These are phyloP conservation scores for Calonectria leucothoes DNA, from an alignment of 2,329 filamentous ascomycete genomes.

Conservation along the genomic window DNA sequence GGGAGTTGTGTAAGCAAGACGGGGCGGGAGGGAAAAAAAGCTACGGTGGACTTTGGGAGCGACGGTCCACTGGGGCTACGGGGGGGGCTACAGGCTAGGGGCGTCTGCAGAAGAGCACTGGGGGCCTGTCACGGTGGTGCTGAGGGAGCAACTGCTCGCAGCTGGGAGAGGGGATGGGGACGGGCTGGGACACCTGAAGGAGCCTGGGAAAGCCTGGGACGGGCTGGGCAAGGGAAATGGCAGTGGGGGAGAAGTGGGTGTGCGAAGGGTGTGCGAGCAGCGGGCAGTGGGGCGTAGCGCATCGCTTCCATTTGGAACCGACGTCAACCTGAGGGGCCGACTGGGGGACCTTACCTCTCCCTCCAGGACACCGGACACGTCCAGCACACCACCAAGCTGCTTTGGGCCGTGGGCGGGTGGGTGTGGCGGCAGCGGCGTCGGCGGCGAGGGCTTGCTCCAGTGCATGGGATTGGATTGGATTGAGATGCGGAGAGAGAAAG, in stretches of 20 bases:
- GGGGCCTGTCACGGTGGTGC: constrained; percentile 16
- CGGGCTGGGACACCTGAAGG: neutral
- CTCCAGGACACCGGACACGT: neutral
- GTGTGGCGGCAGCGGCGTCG: constrained; percentile 26
- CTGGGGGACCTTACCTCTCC: constrained; percentile 8
- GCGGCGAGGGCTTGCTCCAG: constrained; percentile 12
- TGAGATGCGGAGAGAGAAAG: constrained; percentile 7
- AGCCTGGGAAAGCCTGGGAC: constrained; percentile 34
- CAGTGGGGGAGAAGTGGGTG: constrained; percentile 40
- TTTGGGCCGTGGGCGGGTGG: constrained; percentile 28
- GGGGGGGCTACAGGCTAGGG: constrained; percentile 18
- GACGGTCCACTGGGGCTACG: constrained; percentile 19
- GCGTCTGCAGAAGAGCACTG: constrained; percentile 14
- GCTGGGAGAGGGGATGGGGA: neutral
- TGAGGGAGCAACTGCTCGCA: constrained; percentile 26
- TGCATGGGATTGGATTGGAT: constrained; percentile 8
- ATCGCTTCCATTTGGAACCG: constrained; percentile 17
- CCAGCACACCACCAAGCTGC: constrained; percentile 5
- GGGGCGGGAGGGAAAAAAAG: constrained; percentile 43
- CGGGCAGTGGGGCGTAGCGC: constrained; percentile 28
- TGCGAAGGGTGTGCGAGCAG: constrained; percentile 20
- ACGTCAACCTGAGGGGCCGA: constrained; percentile 7
- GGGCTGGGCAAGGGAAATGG: constrained; percentile 42
- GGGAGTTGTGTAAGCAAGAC: constrained; percentile 46
- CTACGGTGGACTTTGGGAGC: constrained; percentile 43